Base-by-base conservation (phyloP, 2,329 filamentous ascomycete species). In the Fusarium miscanthi region DNA sequence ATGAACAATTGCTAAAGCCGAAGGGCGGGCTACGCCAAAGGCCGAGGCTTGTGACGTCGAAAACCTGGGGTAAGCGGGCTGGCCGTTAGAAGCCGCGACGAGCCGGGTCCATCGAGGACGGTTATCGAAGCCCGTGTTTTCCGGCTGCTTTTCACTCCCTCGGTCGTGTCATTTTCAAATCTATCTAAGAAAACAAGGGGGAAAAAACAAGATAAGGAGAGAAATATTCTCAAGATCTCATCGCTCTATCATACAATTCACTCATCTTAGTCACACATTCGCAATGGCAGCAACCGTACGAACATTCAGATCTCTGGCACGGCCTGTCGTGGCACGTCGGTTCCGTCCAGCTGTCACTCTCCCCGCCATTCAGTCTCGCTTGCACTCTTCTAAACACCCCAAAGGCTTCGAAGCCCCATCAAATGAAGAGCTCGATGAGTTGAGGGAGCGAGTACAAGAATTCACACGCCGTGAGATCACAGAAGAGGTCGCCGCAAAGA, bases 401-500 rank as follows among this genome's bases (percentile, higher is more conserved):
- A 80, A 85, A 73, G 89, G 87, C 78, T 94, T 94, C 82, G 84
- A 84, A 62, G 85, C 91, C 16, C 94, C 94, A 1, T 87, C 92
- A 2, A 84, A 89, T 48, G 87, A 91, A 64, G 94, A 97, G 62
- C 87, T 97, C 12, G 83, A 91, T 27, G 94, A 97, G 83, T 86
- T 97, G 66, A 90, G 94, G 64, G 93, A 95, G 78, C 87, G 92
- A 31, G 94, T 97, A 33, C 93, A 94, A 77, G 95, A 98, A 63
- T 99, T 99, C 78, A 91, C 93, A 27, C 90, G 93, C 67, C 90
- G 95, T 77, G 94, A 98, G 82, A 95, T 98, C 63, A 85, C 94
- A 25, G 93, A 94, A 80, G 91, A 94, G 73, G 85, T 98, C 19
- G 96, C 95, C 2, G 88, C 93, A 16, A 85, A 86, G 62, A 97